Percentiles rank a stretch among this genome's conserved stretches.
These are phyloP conservation scores for Escallonia herrerae DNA, from an alignment of 129 eudicot genomes.

Conservation along the genomic window DNA sequence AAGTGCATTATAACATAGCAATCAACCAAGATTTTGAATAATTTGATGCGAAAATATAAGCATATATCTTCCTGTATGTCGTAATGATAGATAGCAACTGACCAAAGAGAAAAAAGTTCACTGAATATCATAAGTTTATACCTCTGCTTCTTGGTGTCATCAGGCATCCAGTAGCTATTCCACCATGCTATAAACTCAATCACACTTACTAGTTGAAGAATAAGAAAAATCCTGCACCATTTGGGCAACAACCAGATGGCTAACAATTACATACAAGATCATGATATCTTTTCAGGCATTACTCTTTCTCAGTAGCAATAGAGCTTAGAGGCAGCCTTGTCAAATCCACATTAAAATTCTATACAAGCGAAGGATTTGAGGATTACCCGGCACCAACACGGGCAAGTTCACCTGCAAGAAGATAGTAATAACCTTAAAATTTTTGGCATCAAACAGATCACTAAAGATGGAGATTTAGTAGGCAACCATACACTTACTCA, in stretches of 20 bases:
- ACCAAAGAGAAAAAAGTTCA: not conserved
- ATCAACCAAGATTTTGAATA: too few species aligned
- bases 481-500: too few species aligned
- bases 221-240: constrained; percentile 67
- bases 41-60: too few species aligned
- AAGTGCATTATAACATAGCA: too few species aligned
- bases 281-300: not conserved
- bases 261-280: not conserved
- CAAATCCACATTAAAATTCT: too few species aligned
- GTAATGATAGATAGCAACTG: too few species aligned
- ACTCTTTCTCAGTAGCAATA: not conserved
- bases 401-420: constrained; percentile 86
- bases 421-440: not conserved
- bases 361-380: not conserved
- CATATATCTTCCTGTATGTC: too few species aligned
- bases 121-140: constrained; percentile 10
- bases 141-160: constrained; percentile 58
- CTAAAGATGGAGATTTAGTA: too few species aligned
- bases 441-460: not conserved
- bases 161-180: constrained; percentile 88
- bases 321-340: too few species aligned
- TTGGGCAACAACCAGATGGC: not conserved
- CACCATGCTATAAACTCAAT: constrained; percentile 97
- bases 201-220: constrained; percentile 87
- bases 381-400: constrained; percentile 98